A percentile compares a stretch with the other conserved stretches of the same genome.
phyloP scores from a whole-genome alignment of 768 basidiomycete species.

The Lactifluus subvellereus region DNA sequence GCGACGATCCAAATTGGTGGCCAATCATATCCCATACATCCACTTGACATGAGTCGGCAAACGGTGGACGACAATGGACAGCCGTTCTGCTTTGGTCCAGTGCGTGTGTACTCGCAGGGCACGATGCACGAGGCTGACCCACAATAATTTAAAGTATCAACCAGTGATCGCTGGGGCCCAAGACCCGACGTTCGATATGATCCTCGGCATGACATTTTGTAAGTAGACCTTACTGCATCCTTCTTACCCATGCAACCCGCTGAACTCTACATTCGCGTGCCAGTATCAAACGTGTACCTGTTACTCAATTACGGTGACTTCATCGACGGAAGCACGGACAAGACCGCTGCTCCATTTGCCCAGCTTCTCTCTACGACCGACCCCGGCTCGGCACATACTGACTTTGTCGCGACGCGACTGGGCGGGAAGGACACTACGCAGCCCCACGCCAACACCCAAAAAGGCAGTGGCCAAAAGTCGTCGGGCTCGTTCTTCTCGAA shows the following conservation, averaged over 20 bases:
- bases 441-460: not conserved
- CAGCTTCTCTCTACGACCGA: conserved; percentile 56
- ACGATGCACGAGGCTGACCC: not conserved
- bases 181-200: conserved; percentile 51
- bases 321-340: conserved; percentile 36
- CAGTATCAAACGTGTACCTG: conserved; percentile 63
- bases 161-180: conserved; percentile 51
- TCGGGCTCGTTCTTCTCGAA: conserved; percentile 1
- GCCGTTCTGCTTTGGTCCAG: conserved; percentile 33
- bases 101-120: conserved; percentile 17
- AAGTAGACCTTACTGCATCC: conserved; percentile 27
- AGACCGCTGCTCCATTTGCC: conserved; percentile 46
- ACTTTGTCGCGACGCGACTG: conserved; percentile 14
- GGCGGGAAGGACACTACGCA: conserved; percentile 2
- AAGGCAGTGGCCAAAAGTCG: no score
- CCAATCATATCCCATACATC: conserved; percentile 53
- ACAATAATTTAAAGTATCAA: conserved; percentile 47
- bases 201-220: conserved; percentile 72
- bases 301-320: conserved; percentile 62
- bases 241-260: not conserved
- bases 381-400: not conserved
- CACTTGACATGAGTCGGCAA: conserved; percentile 46
- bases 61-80: conserved; percentile 33
- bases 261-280: not conserved
- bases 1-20: conserved; percentile 60